Evolutionary conservation across 2,329 filamentous ascomycete genomes (phyloP).

Genomic region (Ascocoryne sarcoides): DNA sequence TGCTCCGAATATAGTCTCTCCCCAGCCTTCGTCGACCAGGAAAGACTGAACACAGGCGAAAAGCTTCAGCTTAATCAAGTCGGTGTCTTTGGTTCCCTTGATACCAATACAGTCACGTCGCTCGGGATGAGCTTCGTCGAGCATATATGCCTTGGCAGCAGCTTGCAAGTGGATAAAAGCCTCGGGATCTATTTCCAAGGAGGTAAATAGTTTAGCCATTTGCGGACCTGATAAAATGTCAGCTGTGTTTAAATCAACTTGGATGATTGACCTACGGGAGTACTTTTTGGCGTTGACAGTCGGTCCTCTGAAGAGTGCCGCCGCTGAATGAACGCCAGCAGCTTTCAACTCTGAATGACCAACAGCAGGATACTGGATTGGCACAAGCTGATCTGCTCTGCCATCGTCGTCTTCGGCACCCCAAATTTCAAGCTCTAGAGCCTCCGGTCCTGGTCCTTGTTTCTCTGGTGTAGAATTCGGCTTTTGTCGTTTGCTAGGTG

Average conservation of each 20-base stretch:
- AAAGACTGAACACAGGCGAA: constrained; percentile 23
- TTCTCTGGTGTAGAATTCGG: constrained; percentile 7
- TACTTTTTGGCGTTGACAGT: constrained; percentile 25
- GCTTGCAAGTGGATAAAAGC: constrained; percentile 25
- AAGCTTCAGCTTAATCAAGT: constrained; percentile 25
- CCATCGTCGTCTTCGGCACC: no score
- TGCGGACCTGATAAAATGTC: constrained; percentile 17
- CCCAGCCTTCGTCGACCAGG: constrained; percentile 26
- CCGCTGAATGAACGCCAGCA: constrained; percentile 23
- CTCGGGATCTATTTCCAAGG: constrained; percentile 22
- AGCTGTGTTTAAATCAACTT: neutral
- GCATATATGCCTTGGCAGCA: constrained; percentile 28
- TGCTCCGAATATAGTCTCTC: constrained; percentile 21
- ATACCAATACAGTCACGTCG: constrained; percentile 22
- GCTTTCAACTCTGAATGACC: constrained; percentile 20
- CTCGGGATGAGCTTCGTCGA: constrained; percentile 25
- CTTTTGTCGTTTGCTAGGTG: constrained; percentile 6
- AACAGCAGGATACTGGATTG: no score
- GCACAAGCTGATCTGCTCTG: no score
- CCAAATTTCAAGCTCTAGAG: constrained; percentile 24
- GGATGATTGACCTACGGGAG: constrained; percentile 17
- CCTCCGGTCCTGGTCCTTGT: constrained; percentile 13
- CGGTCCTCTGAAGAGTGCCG: constrained; percentile 23
- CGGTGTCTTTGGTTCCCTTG: constrained; percentile 18
- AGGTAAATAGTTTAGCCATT: constrained; percentile 25